Evolutionary conservation across 192 early-diverging fungal genomes (phyloP).

Genomic region (Polychytrium aggregatum): DNA sequence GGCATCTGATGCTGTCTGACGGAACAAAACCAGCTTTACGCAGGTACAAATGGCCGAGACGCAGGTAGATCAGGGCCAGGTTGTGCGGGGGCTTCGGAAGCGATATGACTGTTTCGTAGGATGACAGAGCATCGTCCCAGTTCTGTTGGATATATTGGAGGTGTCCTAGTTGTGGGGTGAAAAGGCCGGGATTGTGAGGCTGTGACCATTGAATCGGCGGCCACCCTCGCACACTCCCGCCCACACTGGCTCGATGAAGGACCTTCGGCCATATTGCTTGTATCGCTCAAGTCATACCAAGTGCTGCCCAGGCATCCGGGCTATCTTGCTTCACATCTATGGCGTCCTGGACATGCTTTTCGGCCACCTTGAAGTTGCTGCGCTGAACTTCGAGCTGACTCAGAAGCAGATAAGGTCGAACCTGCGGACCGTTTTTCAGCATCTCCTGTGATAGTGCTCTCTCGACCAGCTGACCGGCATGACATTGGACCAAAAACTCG

Average conservation of each 20-base stretch:
- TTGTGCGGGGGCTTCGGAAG: conserved; percentile 23
- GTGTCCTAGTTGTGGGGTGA: conserved; percentile 10
- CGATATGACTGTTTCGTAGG: conserved; percentile 45
- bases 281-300: conserved; percentile 18
- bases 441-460: conserved; percentile 40
- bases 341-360: conserved; percentile 28
- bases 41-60: conserved; percentile 40
- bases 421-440: conserved; percentile 14
- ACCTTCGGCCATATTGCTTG: too few relatives aligned
- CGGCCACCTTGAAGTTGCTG: conserved; percentile 21
- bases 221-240: too few relatives aligned
- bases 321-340: conserved; percentile 40
- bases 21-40: neutral
- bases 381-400: conserved; percentile 37
- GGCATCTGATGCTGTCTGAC: too few relatives aligned
- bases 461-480: conserved; percentile 39
- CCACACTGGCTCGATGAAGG: too few relatives aligned
- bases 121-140: conserved; percentile 27
- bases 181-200: too few relatives aligned
- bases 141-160: conserved; percentile 35
- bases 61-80: conserved; percentile 33
- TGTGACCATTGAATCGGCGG: too few relatives aligned
- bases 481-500: conserved; percentile 37
- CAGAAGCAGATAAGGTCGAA: conserved; percentile 36
- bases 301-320: conserved; percentile 38